These are phyloP conservation scores for Uncinocarpus reesii DNA, from an alignment of 2,329 filamentous ascomycete genomes.

Conservation along the genomic window DNA sequence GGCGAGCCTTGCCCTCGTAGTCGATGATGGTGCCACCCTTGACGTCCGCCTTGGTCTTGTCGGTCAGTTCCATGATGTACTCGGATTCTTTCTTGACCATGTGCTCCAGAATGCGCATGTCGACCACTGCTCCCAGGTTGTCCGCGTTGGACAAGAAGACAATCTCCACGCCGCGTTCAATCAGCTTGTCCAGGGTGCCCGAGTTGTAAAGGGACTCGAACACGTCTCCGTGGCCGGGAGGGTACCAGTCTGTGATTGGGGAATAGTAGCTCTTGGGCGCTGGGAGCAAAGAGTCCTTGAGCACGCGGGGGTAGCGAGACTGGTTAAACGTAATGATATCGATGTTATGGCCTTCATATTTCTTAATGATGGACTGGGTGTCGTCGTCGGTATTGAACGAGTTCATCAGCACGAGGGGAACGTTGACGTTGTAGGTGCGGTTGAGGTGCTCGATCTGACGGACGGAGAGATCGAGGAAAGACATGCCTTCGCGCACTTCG, in stretches of 20 bases:
- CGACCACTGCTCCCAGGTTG: conserved; percentile 94
- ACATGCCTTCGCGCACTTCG: conserved; percentile 99
- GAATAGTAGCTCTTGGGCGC: conserved; percentile 84
- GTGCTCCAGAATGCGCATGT: conserved; percentile 96
- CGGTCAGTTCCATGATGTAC: conserved; percentile 99
- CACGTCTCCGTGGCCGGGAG: conserved; percentile 96
- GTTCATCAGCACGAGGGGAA: conserved; percentile 99
- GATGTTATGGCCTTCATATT: conserved; percentile 99
- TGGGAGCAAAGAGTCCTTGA: conserved; percentile 95
- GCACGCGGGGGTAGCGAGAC: conserved; percentile 92
- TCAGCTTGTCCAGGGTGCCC: conserved; percentile 89
- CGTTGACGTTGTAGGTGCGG: conserved; percentile 93
- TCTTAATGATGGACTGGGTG: conserved; percentile 98
- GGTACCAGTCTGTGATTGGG: conserved; percentile 93
- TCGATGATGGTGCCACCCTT: conserved; percentile 99
- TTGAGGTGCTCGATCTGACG: conserved; percentile 99
- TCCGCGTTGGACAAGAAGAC: conserved; percentile 99
- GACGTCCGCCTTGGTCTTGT: conserved; percentile 99
- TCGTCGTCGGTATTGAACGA: conserved; percentile 99
- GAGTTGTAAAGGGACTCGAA: conserved; percentile 99
- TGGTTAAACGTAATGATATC: conserved; percentile 99
- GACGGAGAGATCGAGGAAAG: conserved; percentile 96
- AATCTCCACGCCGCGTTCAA: conserved; percentile 90
- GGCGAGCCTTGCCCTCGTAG: conserved; percentile 91
- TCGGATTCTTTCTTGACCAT: conserved; percentile 96